A percentile compares a stretch with the other conserved stretches of the same genome.
These are phyloP conservation scores for Lentinus tigrinus DNA, from an alignment of 768 basidiomycete genomes.

Conservation along the genomic window DNA sequence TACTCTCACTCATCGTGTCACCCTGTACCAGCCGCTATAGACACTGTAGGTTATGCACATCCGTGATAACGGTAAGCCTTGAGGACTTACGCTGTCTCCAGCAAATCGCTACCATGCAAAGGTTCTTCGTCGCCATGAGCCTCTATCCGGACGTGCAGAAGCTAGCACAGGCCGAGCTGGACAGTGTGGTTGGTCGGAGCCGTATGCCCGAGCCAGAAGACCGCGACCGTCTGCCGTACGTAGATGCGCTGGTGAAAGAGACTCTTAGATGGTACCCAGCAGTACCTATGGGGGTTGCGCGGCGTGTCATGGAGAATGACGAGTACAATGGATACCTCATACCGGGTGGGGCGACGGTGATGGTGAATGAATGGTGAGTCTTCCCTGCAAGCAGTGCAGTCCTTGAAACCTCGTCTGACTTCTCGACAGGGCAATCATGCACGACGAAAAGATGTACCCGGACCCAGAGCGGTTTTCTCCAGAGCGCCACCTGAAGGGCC, in stretches of 20 bases:
- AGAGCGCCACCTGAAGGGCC: neutral
- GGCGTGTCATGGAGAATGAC: neutral
- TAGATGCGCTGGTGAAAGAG: neutral
- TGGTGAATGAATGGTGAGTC: neutral
- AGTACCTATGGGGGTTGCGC: neutral
- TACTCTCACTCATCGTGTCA: too few species aligned
- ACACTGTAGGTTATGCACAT: too few species aligned
- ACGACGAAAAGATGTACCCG: neutral
- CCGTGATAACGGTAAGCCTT: too few species aligned
- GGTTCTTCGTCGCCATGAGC: too few species aligned
- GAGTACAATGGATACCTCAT: neutral
- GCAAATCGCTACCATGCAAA: too few species aligned
- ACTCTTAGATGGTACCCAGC: neutral
- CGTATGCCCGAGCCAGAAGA: neutral
- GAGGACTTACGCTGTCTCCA: too few species aligned
- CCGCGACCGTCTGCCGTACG: neutral
- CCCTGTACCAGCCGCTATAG: too few species aligned
- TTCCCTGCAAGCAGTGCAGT: neutral
- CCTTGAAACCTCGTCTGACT: neutral
- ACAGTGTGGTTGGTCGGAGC: neutral
- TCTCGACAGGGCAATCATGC: neutral
- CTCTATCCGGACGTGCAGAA: neutral
- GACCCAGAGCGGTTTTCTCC: neutral
- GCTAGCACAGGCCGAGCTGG: neutral
- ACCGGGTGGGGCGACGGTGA: neutral